phyloP scores from a whole-genome alignment of 495 filamentous ascomycete species.

The Xylaria castorea region DNA sequence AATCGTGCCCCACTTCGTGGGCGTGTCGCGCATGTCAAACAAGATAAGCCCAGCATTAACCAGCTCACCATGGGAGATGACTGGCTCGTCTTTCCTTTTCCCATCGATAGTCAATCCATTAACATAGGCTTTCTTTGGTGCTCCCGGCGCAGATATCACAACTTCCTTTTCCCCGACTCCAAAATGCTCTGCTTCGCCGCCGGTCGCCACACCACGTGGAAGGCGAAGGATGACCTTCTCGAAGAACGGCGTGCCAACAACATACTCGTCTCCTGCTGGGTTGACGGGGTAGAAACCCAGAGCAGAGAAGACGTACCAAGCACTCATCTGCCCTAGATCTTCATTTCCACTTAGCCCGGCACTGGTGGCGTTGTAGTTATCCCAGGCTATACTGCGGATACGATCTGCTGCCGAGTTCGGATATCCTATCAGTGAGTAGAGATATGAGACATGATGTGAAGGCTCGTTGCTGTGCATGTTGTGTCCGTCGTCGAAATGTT shows the following conservation, averaged over 20 bases:
- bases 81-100: slow-evolving; percentile 28
- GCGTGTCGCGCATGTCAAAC: slow-evolving; percentile 42
- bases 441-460: slow-evolving; percentile 42
- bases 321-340: slow-evolving; percentile 45
- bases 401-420: slow-evolving; percentile 33
- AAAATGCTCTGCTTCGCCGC: slow-evolving; percentile 23
- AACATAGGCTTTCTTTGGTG: slow-evolving; percentile 35
- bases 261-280: slow-evolving; percentile 39
- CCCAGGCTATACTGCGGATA: slow-evolving; percentile 37
- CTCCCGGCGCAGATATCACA: slow-evolving; percentile 38
- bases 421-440: slow-evolving; percentile 41
- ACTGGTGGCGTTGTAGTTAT: slow-evolving; percentile 41
- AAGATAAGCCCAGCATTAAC: slow-evolving; percentile 34
- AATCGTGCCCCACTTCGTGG: slow-evolving; percentile 36
- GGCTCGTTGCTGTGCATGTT: slow-evolving; percentile 48
- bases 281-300: slow-evolving; percentile 43
- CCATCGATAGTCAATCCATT: slow-evolving; percentile 41
- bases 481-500: slow-evolving; percentile 41
- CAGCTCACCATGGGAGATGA: slow-evolving; percentile 38
- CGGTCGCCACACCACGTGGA: slow-evolving; percentile 32
- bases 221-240: slow-evolving; percentile 37
- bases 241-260: slow-evolving; percentile 42
- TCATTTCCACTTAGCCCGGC: slow-evolving; percentile 43
- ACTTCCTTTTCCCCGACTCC: slow-evolving; percentile 28
- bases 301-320: slow-evolving; percentile 43